A percentile compares a stretch with the other conserved stretches of the same genome.
Conservation (phyloP, 2,329 filamentous ascomycete species). For the Phialemoniopsis sp. region DNA sequence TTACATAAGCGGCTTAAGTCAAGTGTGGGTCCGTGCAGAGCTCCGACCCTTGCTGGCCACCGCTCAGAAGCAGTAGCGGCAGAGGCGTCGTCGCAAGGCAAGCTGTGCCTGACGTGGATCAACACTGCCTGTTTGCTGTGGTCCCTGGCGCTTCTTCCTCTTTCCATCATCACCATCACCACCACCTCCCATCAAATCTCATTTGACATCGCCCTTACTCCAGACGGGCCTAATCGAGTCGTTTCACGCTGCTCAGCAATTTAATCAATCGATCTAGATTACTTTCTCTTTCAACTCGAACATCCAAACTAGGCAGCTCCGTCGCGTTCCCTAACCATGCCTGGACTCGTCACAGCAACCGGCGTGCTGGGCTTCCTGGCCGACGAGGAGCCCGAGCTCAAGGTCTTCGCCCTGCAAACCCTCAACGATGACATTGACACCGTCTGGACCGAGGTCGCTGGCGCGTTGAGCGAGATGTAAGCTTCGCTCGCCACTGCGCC, state of each 20-base stretch:
- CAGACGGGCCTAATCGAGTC: slow-evolving; percentile 1
- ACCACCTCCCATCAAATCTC: neutral
- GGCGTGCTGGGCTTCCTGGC: slow-evolving; percentile 93
- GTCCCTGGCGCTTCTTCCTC: neutral
- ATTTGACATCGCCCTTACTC: neutral
- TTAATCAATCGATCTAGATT: slow-evolving; percentile 1
- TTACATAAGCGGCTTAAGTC: no score
- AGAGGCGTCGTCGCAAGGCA: slow-evolving; percentile 20
- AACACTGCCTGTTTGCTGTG: slow-evolving; percentile 5
- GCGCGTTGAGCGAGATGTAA: slow-evolving; percentile 89
- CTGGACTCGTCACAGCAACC: slow-evolving; percentile 88
- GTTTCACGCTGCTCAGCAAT: neutral
- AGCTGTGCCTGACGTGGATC: slow-evolving; percentile 43
- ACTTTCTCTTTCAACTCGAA: neutral
- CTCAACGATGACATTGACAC: slow-evolving; percentile 96
- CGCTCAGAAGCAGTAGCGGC: no score
- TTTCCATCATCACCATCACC: neutral
- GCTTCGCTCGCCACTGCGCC: slow-evolving; percentile 5
- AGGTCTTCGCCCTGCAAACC: slow-evolving; percentile 90
- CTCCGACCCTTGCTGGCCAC: no score
- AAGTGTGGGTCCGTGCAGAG: no score
- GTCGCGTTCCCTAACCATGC: slow-evolving; percentile 57
- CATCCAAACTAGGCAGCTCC: slow-evolving; percentile 6
- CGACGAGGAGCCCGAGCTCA: slow-evolving; percentile 90
- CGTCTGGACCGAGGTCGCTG: slow-evolving; percentile 95